Evolutionary conservation across 352 stramenopile species (phyloP).

Genomic region (Aphanomyces invadans): DNA sequence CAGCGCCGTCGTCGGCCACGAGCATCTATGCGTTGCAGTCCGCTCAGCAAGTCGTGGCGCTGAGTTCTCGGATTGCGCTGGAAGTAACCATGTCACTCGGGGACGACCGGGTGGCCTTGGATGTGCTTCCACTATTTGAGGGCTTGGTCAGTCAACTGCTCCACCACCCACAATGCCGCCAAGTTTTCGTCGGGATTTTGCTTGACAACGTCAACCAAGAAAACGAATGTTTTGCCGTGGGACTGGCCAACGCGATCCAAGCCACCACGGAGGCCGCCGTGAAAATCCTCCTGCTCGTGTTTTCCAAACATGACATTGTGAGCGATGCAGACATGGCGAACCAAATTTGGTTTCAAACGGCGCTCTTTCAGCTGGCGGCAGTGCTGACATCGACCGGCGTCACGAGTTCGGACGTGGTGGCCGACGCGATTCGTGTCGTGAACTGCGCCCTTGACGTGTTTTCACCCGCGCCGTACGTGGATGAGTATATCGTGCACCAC

Average conservation of each 20-base stretch:
- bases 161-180: not conserved
- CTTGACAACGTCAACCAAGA: slow-evolving; percentile 9
- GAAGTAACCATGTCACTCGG: slow-evolving; percentile 35
- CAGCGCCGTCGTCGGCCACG: too few relatives aligned
- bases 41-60: slow-evolving; percentile 45
- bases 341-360: slow-evolving; percentile 8
- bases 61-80: slow-evolving; percentile 49
- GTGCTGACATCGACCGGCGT: not conserved
- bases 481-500: slow-evolving; percentile 16
- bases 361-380: not conserved
- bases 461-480: not conserved
- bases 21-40: slow-evolving; percentile 49
- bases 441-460: slow-evolving; percentile 11
- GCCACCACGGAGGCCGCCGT: not conserved
- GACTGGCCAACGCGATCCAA: not conserved
- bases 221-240: slow-evolving; percentile 10
- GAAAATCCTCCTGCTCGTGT: not conserved
- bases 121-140: not conserved
- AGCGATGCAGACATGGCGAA: not conserved
- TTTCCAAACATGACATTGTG: slow-evolving; percentile 11
- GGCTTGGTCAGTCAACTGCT: slow-evolving; percentile 1
- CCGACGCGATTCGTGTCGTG: slow-evolving; percentile 1
- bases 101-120: not conserved
- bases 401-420: slow-evolving; percentile 1
- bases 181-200: slow-evolving; percentile 7